These are phyloP conservation scores for Penicillium subrubescens DNA, from an alignment of 495 filamentous ascomycete genomes.

Conservation along the genomic window DNA sequence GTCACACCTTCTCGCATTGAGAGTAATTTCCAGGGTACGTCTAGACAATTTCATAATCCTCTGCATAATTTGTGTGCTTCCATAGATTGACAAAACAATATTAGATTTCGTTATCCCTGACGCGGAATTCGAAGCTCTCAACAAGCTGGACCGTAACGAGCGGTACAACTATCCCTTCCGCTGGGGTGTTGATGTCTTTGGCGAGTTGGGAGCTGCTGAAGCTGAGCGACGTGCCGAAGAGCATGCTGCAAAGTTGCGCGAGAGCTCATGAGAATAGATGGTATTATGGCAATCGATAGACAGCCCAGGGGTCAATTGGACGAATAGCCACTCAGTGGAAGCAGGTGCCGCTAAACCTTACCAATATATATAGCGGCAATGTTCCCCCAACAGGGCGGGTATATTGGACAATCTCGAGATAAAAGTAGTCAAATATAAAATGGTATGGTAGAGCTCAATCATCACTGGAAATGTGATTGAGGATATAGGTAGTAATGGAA, in stretches of 20 bases:
- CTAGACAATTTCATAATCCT: neutral
- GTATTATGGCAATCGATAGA: too few relatives aligned
- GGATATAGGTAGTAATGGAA: too few relatives aligned
- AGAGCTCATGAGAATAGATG: neutral
- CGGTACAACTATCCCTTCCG: conserved; percentile 55
- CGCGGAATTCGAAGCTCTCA: conserved; percentile 46
- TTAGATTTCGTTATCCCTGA: conserved; percentile 52
- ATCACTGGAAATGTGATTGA: too few relatives aligned
- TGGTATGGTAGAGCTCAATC: too few relatives aligned
- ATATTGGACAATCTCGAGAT: too few relatives aligned
- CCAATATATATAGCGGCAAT: too few relatives aligned
- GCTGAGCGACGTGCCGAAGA: conserved; percentile 47
- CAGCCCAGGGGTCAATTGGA: neutral
- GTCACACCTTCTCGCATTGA: conserved; percentile 59
- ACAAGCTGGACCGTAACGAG: conserved; percentile 46
- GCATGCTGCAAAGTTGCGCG: conserved; percentile 42
- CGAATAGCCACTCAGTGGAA: neutral
- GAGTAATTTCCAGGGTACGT: conserved; percentile 55
- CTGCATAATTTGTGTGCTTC: conserved; percentile 25
- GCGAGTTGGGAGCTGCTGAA: conserved; percentile 47
- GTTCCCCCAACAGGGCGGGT: too few relatives aligned
- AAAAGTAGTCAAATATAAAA: too few relatives aligned
- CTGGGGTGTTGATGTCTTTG: conserved; percentile 55
- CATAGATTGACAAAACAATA: neutral
- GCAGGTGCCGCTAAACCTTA: too few relatives aligned